Conservation (phyloP, 148 eudicot species). For the Chenopodium berlandieri region DNA sequence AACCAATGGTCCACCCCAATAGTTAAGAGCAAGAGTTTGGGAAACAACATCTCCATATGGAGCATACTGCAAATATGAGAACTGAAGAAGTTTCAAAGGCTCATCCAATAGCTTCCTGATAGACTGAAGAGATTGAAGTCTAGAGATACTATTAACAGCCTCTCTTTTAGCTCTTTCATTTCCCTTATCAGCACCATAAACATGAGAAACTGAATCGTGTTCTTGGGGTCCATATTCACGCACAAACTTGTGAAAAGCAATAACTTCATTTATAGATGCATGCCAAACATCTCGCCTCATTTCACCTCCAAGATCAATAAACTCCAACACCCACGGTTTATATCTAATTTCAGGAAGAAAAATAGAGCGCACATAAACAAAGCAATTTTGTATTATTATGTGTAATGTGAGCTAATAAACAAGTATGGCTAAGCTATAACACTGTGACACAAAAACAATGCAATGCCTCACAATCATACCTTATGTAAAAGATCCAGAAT, state of each 20-base stretch:
- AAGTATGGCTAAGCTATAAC: background rate
- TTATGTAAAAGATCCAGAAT: background rate
- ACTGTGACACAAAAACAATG: background rate
- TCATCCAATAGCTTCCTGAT: constrained; percentile 67
- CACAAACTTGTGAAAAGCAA: constrained; percentile 67
- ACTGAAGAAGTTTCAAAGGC: constrained; percentile 74
- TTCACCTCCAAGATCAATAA: constrained; percentile 80
- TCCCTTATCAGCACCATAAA: constrained; percentile 80
- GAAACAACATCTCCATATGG: constrained; percentile 72
- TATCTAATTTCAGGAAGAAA: constrained; percentile 38
- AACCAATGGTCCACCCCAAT: constrained; percentile 82
- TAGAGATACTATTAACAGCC: constrained; percentile 59
- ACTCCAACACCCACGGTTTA: constrained; percentile 71
- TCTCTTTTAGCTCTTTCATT: constrained; percentile 47
- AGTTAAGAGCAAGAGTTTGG: constrained; percentile 87
- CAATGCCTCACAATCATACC: background rate
- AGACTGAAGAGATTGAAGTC: constrained; percentile 85
- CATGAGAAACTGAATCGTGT: constrained; percentile 47
- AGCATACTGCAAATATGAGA: constrained; percentile 59
- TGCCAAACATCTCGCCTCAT: constrained; percentile 94
- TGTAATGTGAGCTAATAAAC: background rate
- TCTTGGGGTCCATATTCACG: constrained; percentile 71
- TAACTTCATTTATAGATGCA: constrained; percentile 70
- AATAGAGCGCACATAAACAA: background rate
- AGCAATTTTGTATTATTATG: background rate